Base-by-base conservation (phyloP, 306 rosid species). In the Begonia peltatifolia region DNA sequence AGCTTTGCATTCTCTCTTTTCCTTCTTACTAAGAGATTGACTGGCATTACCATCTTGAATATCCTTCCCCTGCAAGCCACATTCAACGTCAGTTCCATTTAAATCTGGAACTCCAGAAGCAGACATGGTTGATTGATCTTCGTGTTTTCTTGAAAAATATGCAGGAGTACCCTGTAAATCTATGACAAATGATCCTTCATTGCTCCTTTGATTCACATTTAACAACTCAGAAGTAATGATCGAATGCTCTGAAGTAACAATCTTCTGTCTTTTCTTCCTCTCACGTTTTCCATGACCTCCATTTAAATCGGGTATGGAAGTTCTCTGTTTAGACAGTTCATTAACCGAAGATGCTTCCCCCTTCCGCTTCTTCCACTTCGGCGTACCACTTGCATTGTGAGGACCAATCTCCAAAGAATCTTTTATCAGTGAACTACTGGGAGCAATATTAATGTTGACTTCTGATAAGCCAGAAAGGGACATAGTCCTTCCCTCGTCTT, bases 61-160 rank as follows among this genome's bases (percentile, higher is more conserved):
- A 30, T 30, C 9, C 38, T 30, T 30, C 6, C 38, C 38, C 38
- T 30, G 38, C 38, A 30, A 30, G 38, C 8, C 55, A 50, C 62
- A 43, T 47, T 82, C 94, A 25, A 51, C 15, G 30, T 61, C 65
- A 50, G 57, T 60, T 62, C 75, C 74, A 44, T 90, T 90, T 66
- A 83, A 77, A 79, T 86, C 97, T 9, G 93, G 95, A 7, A 30
- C 38, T 30, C 38, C 38, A 30, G 38, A 30, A 30, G 38, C 38
- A 3, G 8, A 30, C 3, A 2, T 30, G 38, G 38, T 30, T 1
- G 11, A 41, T 17, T 50, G 38, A 50, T 16, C 50, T 51, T 48
- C 10, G 50, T 20, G 52, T 38, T 17, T 52, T 36, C 65, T 42
- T 11, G 22, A 42, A 20, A 14, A 20, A 56, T 16, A 20, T 60